phyloP scores from a whole-genome alignment of 108 stramenopile species.

The Conticribra weissflogii region DNA sequence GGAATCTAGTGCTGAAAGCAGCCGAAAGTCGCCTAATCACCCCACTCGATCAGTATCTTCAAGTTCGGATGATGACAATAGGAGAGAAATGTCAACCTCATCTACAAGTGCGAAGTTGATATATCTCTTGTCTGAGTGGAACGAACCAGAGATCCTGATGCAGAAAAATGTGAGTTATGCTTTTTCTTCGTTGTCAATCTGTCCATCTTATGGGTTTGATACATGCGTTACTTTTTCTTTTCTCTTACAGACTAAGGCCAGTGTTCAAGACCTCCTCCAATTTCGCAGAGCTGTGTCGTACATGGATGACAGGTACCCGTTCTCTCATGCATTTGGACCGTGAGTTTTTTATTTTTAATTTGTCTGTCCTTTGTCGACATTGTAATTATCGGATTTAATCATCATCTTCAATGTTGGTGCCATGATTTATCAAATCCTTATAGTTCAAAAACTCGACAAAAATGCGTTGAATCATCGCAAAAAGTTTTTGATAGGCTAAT shows the following conservation, averaged over 20 bases:
- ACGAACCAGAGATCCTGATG: conserved; percentile 54
- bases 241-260: conserved; percentile 34
- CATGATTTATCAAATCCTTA: too few relatives aligned
- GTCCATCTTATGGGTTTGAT: too few relatives aligned
- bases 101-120: conserved; percentile 19
- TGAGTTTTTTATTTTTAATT: too few relatives aligned
- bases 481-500: conserved; percentile 56
- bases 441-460: conserved; percentile 57
- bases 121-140: conserved; percentile 56
- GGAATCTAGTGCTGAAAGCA: too few relatives aligned
- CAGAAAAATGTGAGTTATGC: conserved; percentile 17
- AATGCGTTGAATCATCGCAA: conserved; percentile 61
- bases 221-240: too few relatives aligned
- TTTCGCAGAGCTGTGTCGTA: conserved; percentile 65
- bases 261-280: conserved; percentile 64
- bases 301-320: conserved; percentile 69
- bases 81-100: conserved; percentile 7
- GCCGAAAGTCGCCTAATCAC: too few relatives aligned
- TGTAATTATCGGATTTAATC: too few relatives aligned
- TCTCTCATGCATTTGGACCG: conserved; percentile 66
- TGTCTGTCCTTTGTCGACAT: too few relatives aligned
- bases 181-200: not conserved
- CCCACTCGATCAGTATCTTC: too few relatives aligned
- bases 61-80: too few relatives aligned
- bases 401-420: too few relatives aligned